Evolutionary conservation across 768 basidiomycete genomes (phyloP), one percentile per base, ranked within the genome.

Genomic region (Tylopilus felleus): DNA sequence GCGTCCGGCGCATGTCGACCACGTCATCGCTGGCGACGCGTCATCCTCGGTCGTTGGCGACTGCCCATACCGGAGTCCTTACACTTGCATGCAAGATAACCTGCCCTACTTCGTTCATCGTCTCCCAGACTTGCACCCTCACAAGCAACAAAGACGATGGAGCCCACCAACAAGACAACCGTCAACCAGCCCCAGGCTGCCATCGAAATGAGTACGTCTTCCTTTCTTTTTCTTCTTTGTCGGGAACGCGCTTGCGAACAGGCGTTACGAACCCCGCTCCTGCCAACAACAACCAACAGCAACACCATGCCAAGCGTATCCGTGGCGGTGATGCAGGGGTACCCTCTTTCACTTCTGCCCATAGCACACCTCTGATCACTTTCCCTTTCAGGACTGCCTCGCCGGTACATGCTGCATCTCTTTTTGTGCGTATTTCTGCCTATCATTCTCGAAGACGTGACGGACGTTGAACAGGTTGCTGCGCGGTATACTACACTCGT

Each of bases 261-360:
- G 83, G 72, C 59, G 74, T 75, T 6, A 76, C 78, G 73, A 77
- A 73, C 65, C 75, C 76, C 16, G 70, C 76, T 21, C 65, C 75
- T 21, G 64, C 71, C 9, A 70, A 75, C 47, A 72, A 75, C 51
- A 73, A 79, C 53, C 73, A 71, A 55, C 71, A 73, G 43, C 71
- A 67, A 23, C 67, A 77, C 53, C 72, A 72, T 40, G 80, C 83
- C 5, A 75, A 74, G 50, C 82, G 86, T 55, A 66, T 89, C 46
- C 83, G 88, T 52, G 88, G 88, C 55, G 87, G 83, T 63, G 87
- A 86, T 56, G 86, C 64, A 28, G 86, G 80, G 79, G 86, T 85
- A 54, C 49, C 58, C 52, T 33, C 4, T 35, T 28, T 9, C 16
- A 12, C 39, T 0, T 47, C 47, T 25, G 19, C 27, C 38, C 19